Evolutionary conservation across 1,284 basidiomycete species (phyloP).

Genomic region (Flammula alnicola): DNA sequence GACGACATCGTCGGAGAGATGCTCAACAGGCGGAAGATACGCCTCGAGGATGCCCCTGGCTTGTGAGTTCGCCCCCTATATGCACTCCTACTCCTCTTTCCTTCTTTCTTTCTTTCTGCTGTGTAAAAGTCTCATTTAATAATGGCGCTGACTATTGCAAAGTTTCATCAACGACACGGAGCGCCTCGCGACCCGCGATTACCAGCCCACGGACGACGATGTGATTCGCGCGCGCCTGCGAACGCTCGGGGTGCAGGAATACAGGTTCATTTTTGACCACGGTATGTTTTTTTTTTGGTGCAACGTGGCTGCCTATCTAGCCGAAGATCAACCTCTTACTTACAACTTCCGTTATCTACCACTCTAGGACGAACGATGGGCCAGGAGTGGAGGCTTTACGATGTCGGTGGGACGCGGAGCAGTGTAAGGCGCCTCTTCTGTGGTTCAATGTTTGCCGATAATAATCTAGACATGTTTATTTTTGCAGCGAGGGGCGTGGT

Average conservation of each 20-base stretch:
- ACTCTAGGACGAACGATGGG: slow-evolving; percentile 48
- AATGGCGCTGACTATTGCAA: not conserved
- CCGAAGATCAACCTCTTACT: not conserved
- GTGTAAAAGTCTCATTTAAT: too few relatives aligned
- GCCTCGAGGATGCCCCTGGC: slow-evolving; percentile 67
- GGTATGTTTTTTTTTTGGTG: slow-evolving; percentile 42
- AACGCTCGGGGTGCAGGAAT: slow-evolving; percentile 77
- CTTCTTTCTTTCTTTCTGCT: slow-evolving; percentile 8
- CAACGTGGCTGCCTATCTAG: not conserved
- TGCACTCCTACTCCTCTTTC: slow-evolving; percentile 1
- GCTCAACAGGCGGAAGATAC: slow-evolving; percentile 51
- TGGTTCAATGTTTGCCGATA: slow-evolving; percentile 1
- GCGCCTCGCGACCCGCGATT: slow-evolving; percentile 61
- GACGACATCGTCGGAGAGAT: slow-evolving; percentile 62
- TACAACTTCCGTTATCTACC: slow-evolving; percentile 9
- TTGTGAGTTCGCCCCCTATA: slow-evolving; percentile 66
- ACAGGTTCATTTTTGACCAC: slow-evolving; percentile 67
- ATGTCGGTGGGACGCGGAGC: slow-evolving; percentile 73
- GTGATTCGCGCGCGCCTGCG: slow-evolving; percentile 72
- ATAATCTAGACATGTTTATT: slow-evolving; percentile 3
- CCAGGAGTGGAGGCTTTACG: slow-evolving; percentile 71
- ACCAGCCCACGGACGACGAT: slow-evolving; percentile 73
- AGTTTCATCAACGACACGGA: slow-evolving; percentile 67
- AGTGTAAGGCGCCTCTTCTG: slow-evolving; percentile 47
- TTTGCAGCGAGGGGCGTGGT: slow-evolving; percentile 69